Conservation (phyloP, 495 filamentous ascomycete genomes). For the Aspergillus campestris region DNA sequence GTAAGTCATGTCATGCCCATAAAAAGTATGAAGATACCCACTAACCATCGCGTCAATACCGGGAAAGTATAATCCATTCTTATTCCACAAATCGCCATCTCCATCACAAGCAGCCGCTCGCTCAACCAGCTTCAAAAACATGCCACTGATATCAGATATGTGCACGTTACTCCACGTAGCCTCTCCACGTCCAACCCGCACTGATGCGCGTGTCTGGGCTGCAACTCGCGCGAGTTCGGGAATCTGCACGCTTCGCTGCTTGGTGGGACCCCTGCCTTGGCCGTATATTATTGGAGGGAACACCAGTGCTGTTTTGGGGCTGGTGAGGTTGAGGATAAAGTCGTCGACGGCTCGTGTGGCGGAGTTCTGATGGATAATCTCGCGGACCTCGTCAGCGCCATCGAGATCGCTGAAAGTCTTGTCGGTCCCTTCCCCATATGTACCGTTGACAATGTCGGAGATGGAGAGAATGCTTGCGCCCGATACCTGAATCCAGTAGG, state of each 20-base stretch:
- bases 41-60: constrained; percentile 48
- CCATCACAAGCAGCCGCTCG: constrained; percentile 45
- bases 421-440: constrained; percentile 12
- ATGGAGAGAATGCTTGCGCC: constrained; percentile 24
- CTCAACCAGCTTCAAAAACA: constrained; percentile 50
- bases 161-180: constrained; percentile 61
- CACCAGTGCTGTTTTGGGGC: constrained; percentile 54
- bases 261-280: constrained; percentile 53
- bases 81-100: constrained; percentile 59
- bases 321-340: constrained; percentile 33
- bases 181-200: constrained; percentile 50
- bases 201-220: constrained; percentile 45
- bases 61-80: constrained; percentile 60
- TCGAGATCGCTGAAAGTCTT: constrained; percentile 21
- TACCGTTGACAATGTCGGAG: constrained; percentile 17
- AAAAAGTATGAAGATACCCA: background rate
- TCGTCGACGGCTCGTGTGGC: constrained; percentile 44
- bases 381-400: constrained; percentile 16
- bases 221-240: constrained; percentile 43
- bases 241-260: constrained; percentile 53
- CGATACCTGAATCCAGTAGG: constrained; percentile 26
- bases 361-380: constrained; percentile 37
- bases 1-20: background rate
- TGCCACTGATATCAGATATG: constrained; percentile 52
- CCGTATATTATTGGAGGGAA: constrained; percentile 69